These are phyloP conservation scores for Telfairia occidentalis DNA, from an alignment of 331 rosid genomes.

Conservation along the genomic window DNA sequence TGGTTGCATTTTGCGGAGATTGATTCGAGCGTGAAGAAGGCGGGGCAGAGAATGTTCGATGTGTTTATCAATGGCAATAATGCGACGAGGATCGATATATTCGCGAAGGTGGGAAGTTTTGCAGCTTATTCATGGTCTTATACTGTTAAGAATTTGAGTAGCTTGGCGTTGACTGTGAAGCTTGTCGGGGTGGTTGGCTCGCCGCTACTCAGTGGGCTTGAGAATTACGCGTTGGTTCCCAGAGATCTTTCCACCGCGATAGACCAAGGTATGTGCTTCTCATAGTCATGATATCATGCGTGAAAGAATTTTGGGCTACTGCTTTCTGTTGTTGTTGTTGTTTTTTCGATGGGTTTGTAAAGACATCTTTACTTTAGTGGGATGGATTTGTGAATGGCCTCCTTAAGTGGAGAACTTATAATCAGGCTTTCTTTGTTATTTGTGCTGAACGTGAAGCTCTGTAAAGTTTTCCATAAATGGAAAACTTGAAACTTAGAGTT, in stretches of 20 bases:
- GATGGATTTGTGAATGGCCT: background rate
- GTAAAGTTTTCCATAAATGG: background rate
- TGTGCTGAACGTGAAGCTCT: background rate
- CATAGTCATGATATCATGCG: background rate
- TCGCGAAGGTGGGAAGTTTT: conserved; percentile 53
- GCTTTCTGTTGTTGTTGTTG: background rate
- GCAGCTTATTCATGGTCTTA: conserved; percentile 65
- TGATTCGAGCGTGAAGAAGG: conserved; percentile 42
- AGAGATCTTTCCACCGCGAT: conserved; percentile 62
- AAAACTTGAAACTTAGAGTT: background rate
- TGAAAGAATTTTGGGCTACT: background rate
- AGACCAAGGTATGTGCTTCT: conserved; percentile 51
- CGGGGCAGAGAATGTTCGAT: conserved; percentile 66
- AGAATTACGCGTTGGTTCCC: conserved; percentile 82
- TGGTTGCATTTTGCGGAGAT: conserved; percentile 94
- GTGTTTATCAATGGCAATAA: conserved; percentile 46
- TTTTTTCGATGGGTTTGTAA: background rate
- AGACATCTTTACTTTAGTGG: background rate
- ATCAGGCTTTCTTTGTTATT: background rate
- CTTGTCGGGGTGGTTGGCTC: conserved; percentile 52
- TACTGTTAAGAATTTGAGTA: conserved; percentile 65
- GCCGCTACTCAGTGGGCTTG: conserved; percentile 63
- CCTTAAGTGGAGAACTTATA: background rate
- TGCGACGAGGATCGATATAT: conserved; percentile 51
- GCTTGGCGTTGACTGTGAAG: conserved; percentile 40